Percentiles rank a stretch among this genome's conserved stretches.
These are phyloP conservation scores for Paratinospora sagittata DNA, from an alignment of 164 flowering plant genomes.

Conservation along the genomic window DNA sequence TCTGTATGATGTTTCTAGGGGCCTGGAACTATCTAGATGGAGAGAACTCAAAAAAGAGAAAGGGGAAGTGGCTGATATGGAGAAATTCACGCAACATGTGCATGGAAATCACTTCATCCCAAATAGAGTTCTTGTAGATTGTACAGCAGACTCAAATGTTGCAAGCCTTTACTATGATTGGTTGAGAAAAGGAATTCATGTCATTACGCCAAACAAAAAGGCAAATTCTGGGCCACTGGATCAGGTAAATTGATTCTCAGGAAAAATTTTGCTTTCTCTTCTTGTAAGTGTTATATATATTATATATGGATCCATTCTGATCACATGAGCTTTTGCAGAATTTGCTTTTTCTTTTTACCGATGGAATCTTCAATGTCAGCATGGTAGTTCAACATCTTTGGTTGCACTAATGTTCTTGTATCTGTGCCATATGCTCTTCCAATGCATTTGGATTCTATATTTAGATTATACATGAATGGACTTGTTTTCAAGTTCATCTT, in stretches of 20 bases:
- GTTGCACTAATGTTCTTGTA: neutral
- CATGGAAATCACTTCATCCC: slow-evolving; percentile 90
- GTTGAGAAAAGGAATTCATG: slow-evolving; percentile 88
- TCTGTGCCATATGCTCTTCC: neutral
- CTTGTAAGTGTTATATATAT: neutral
- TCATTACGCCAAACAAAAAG: slow-evolving; percentile 91
- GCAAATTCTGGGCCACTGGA: slow-evolving; percentile 99
- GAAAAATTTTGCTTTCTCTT: neutral
- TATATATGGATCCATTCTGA: neutral
- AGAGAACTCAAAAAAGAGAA: slow-evolving; percentile 55
- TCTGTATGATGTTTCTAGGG: slow-evolving; percentile 39
- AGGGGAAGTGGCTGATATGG: slow-evolving; percentile 73
- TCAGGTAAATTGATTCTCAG: slow-evolving; percentile 41
- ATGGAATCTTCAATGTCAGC: neutral
- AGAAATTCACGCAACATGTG: slow-evolving; percentile 72
- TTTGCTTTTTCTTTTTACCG: neutral
- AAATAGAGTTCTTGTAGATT: slow-evolving; percentile 83
- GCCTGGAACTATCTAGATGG: slow-evolving; percentile 77
- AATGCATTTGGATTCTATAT: neutral
- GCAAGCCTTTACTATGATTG: slow-evolving; percentile 77
- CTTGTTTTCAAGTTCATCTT: neutral
- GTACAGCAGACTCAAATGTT: slow-evolving; percentile 72
- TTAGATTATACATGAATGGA: neutral
- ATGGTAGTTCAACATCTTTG: neutral
- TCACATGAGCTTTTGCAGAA: neutral